These are phyloP conservation scores for Magnaporthales sp. DNA, from an alignment of 2,329 filamentous ascomycete species.

Conservation along the genomic window DNA sequence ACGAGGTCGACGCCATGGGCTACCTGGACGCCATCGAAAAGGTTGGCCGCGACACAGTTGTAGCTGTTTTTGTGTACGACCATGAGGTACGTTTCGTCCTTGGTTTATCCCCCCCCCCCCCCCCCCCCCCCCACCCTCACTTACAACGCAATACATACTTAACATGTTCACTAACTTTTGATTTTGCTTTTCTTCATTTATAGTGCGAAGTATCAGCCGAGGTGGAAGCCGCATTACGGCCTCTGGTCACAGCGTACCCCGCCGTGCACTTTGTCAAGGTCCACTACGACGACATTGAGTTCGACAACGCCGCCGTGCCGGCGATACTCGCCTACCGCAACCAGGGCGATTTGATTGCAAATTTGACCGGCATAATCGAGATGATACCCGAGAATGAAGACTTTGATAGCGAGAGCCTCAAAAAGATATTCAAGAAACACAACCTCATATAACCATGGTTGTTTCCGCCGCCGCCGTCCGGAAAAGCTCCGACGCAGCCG, in stretches of 20 bases:
- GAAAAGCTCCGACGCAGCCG: neutral
- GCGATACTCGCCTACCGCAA: slow-evolving; percentile 83
- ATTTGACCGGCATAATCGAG: slow-evolving; percentile 76
- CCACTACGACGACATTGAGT: slow-evolving; percentile 86
- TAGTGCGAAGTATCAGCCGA: slow-evolving; percentile 72
- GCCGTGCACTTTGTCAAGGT: slow-evolving; percentile 83
- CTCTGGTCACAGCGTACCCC: slow-evolving; percentile 62
- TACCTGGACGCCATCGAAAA: slow-evolving; percentile 97
- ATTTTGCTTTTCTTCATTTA: slow-evolving; percentile 14
- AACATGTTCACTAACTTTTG: neutral
- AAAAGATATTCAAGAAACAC: slow-evolving; percentile 43
- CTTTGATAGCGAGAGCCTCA: slow-evolving; percentile 46
- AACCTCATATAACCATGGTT: slow-evolving; percentile 34
- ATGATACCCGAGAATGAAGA: slow-evolving; percentile 67
- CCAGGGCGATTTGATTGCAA: slow-evolving; percentile 82
- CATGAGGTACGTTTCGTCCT: slow-evolving; percentile 54
- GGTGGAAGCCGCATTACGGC: slow-evolving; percentile 69
- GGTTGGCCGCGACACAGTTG: slow-evolving; percentile 68
- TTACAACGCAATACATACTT: slow-evolving; percentile 11
- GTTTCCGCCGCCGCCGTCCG: neutral
- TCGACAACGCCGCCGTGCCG: slow-evolving; percentile 81
- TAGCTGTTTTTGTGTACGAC: slow-evolving; percentile 92
- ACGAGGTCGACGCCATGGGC: slow-evolving; percentile 78
- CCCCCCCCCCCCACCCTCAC: neutral
- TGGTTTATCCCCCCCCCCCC: no score